Evolutionary conservation across 768 basidiomycete genomes (phyloP).

Genomic region (Boletellus sp.): DNA sequence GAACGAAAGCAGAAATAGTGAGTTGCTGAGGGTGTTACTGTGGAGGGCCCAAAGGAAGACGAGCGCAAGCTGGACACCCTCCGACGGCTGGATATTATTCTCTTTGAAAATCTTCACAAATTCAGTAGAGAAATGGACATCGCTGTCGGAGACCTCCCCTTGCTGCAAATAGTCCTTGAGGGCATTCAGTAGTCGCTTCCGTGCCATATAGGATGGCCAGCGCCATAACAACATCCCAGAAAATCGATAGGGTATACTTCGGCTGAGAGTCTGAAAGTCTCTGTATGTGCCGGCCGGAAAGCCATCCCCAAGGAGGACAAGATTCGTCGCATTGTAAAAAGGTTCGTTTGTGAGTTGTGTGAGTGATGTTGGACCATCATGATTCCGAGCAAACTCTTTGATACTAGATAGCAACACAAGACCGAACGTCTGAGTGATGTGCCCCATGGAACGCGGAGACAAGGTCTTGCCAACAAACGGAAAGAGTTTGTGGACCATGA

Average conservation of each 20-base stretch:
- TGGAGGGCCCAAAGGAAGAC: conserved; percentile 21
- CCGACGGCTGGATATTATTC: conserved; percentile 14
- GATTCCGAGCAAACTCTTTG: background rate
- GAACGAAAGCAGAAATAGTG: conserved; percentile 17
- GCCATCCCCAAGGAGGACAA: conserved; percentile 15
- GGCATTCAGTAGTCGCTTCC: conserved; percentile 3
- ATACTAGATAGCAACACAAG: conserved; percentile 10
- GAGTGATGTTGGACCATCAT: conserved; percentile 9
- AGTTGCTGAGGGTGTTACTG: conserved; percentile 20
- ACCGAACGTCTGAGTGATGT: conserved; percentile 13
- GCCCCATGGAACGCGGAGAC: conserved; percentile 10
- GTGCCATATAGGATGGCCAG: conserved; percentile 16
- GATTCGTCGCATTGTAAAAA: conserved; percentile 17
- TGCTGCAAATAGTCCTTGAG: conserved; percentile 14
- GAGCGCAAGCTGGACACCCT: conserved; percentile 18
- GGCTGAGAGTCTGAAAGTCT: conserved; percentile 18
- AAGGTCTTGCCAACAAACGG: conserved; percentile 20
- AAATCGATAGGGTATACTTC: conserved; percentile 20
- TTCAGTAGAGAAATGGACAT: conserved; percentile 4
- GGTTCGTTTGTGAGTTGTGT: conserved; percentile 14
- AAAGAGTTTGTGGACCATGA: conserved; percentile 19
- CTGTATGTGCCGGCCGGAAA: conserved; percentile 20
- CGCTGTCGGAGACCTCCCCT: conserved; percentile 3
- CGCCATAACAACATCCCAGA: conserved; percentile 8
- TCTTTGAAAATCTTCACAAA: conserved; percentile 19